Evolutionary conservation across 352 stramenopile species (phyloP).

Genomic region (Pythium myriotylum): DNA sequence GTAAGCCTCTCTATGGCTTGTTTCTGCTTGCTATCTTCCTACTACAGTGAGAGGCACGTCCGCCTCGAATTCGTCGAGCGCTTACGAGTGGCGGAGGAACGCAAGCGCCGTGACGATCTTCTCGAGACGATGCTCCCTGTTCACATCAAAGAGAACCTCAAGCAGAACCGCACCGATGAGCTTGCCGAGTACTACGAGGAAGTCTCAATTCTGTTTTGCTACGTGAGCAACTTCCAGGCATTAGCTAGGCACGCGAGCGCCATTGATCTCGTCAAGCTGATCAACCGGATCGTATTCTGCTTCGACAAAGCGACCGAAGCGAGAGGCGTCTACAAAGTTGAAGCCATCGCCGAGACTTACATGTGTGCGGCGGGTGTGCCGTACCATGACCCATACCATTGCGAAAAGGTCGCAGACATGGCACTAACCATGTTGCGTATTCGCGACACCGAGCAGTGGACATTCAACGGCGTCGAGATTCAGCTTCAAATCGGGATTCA

Average conservation of each 20-base stretch:
- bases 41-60: conserved; percentile 66
- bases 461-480: conserved; percentile 72
- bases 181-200: conserved; percentile 76
- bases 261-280: conserved; percentile 81
- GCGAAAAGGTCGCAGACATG: conserved; percentile 77
- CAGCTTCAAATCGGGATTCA: conserved; percentile 87
- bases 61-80: conserved; percentile 67
- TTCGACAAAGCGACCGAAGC: conserved; percentile 80
- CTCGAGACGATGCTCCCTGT: conserved; percentile 77
- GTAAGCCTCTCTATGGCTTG: conserved; percentile 50
- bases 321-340: conserved; percentile 83
- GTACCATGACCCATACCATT: conserved; percentile 64
- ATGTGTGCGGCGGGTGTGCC: conserved; percentile 76
- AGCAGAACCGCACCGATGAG: conserved; percentile 65
- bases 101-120: conserved; percentile 67
- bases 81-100: conserved; percentile 61
- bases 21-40: conserved; percentile 75
- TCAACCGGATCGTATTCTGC: conserved; percentile 87
- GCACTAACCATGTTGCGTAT: conserved; percentile 76
- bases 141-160: conserved; percentile 78
- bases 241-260: conserved; percentile 65
- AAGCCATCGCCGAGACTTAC: conserved; percentile 88
- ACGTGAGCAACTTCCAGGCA: conserved; percentile 80
- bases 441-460: conserved; percentile 69
- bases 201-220: conserved; percentile 84